Evolutionary conservation across 1,284 basidiomycete species (phyloP).

Genomic region (Ceratobasidium sp.): DNA sequence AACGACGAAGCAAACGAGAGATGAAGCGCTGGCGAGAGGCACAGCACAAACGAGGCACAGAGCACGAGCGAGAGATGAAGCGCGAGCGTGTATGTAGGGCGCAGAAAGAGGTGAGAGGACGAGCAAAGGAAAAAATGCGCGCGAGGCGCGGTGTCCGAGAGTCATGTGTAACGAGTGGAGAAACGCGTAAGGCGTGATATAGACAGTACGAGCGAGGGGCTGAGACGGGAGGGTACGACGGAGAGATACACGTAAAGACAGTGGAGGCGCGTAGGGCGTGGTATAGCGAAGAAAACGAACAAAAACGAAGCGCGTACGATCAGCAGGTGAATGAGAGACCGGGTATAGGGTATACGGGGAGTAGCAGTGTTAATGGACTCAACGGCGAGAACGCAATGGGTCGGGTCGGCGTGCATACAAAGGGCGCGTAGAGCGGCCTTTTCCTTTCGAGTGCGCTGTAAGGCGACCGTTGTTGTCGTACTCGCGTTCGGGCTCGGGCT

Average conservation of each 20-base stretch:
- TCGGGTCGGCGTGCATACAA: background rate
- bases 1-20: no score
- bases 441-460: background rate
- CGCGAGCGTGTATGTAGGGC: background rate
- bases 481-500: conserved; percentile 9
- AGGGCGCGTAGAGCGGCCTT: background rate
- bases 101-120: background rate
- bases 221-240: background rate
- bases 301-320: background rate
- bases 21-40: no score
- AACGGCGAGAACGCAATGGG: background rate
- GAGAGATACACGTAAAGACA: background rate
- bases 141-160: background rate
- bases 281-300: background rate
- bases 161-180: background rate
- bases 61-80: background rate
- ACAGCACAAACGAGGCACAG: background rate
- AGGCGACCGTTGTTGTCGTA: background rate
- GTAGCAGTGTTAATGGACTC: background rate
- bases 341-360: background rate
- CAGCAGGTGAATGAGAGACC: no score
- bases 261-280: background rate
- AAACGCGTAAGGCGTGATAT: background rate
- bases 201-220: background rate
- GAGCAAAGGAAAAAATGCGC: background rate